These are phyloP conservation scores for Candida broadrunensis DNA, from an alignment of 805 yeast genomes.

Conservation along the genomic window DNA sequence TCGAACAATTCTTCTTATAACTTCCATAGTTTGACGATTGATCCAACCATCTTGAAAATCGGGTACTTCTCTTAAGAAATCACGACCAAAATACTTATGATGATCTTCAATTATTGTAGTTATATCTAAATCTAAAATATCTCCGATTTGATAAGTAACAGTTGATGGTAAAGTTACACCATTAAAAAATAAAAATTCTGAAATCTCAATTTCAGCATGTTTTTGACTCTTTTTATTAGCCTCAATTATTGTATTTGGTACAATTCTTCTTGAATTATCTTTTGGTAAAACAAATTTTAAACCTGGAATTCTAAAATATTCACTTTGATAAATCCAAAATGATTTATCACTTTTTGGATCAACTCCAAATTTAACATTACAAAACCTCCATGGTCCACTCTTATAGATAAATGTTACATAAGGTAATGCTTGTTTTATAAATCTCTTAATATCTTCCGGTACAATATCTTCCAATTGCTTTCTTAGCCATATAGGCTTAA, in stretches of 20 bases:
- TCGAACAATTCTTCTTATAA: slow-evolving; percentile 65
- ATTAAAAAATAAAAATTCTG: slow-evolving; percentile 55
- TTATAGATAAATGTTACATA: slow-evolving; percentile 77
- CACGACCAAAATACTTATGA: slow-evolving; percentile 26
- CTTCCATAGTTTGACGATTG: slow-evolving; percentile 55
- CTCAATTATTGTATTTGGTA: slow-evolving; percentile 22
- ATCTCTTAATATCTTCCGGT: slow-evolving; percentile 43
- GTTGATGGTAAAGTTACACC: slow-evolving; percentile 69
- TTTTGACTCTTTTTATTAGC: slow-evolving; percentile 1
- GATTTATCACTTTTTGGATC: slow-evolving; percentile 62
- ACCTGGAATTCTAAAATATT: slow-evolving; percentile 64
- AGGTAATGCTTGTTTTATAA: slow-evolving; percentile 74
- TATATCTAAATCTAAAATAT: slow-evolving; percentile 67
- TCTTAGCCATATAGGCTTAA: slow-evolving; percentile 84
- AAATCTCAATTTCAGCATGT: slow-evolving; percentile 17
- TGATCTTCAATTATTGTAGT: slow-evolving; percentile 35
- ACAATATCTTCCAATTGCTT: slow-evolving; percentile 61
- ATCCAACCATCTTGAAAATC: slow-evolving; percentile 82
- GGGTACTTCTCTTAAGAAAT: slow-evolving; percentile 27
- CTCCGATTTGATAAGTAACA: slow-evolving; percentile 75
- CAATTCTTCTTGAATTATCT: slow-evolving; percentile 12
- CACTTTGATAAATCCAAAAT: slow-evolving; percentile 74
- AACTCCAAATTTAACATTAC: slow-evolving; percentile 73
- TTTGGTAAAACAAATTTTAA: slow-evolving; percentile 3
- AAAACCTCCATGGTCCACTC: slow-evolving; percentile 94